A percentile compares a stretch with the other conserved stretches of the same genome.
Evolutionary conservation across 306 rosid species (phyloP).

Genomic region (Calophaca sinica): DNA sequence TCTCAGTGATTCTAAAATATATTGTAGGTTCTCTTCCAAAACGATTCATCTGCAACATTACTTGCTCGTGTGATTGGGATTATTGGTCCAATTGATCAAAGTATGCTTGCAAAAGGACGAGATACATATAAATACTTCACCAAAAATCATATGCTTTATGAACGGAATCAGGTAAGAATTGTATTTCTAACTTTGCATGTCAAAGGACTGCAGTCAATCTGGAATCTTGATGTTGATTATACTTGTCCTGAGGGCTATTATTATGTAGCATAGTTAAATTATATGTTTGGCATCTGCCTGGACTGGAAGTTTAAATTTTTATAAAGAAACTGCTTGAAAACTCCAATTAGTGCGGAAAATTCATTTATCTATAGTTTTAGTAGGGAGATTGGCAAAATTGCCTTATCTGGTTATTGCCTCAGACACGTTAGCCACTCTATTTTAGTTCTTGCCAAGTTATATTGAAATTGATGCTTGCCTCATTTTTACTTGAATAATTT

Average conservation of each 20-base stretch:
- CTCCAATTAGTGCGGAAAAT: neutral
- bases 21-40: conserved; percentile 87
- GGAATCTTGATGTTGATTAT: conserved; percentile 21
- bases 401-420: neutral
- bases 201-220: conserved; percentile 15
- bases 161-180: conserved; percentile 83
- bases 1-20: conserved; percentile 33
- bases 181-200: conserved; percentile 1
- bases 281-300: conserved; percentile 7
- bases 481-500: conserved; percentile 25
- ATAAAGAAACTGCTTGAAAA: neutral
- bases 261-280: conserved; percentile 6
- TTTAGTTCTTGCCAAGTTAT: conserved; percentile 6
- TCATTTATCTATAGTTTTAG: conserved; percentile 10
- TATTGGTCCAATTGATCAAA: conserved; percentile 79
- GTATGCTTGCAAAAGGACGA: conserved; percentile 88
- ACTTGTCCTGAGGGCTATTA: neutral
- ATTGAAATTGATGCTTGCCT: conserved; percentile 26
- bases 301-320: too few relatives aligned
- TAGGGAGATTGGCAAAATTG: neutral
- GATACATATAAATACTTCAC: conserved; percentile 87
- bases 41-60: conserved; percentile 91
- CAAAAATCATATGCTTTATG: conserved; percentile 96
- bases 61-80: conserved; percentile 74
- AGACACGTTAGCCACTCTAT: neutral